Evolutionary conservation across 2,329 filamentous ascomycete genomes (phyloP), one percentile per base, ranked within the genome.

Genomic region (Blastomyces percursus): DNA sequence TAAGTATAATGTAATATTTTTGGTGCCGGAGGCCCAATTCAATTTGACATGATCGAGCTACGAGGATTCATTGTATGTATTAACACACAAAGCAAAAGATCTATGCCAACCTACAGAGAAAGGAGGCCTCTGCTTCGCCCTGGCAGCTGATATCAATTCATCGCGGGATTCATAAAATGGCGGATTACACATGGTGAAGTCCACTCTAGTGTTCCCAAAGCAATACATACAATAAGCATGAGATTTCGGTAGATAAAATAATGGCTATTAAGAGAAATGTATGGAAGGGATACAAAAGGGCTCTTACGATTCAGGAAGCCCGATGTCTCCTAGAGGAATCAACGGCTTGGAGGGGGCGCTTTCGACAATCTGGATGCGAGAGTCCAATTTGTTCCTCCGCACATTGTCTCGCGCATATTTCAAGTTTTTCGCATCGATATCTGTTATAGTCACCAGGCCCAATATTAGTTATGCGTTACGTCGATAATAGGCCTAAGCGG

Each of bases 141-240:
- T 73, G 0, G 89, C 87, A 1, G 87, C 87, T 3, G 78, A 76
- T 2, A 81, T 67, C 74, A 96, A 83, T 59, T 95, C 91, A 5
- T 81, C 75, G 2, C 82, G 77, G 0, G 89, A 91, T n/a, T 80
- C 75, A 77, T 96, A 97, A 76, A 99, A 99, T 0, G 94, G 94
- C 0, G 94, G 94, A 68, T 99, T 99, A 66, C 88, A 93, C 86
- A 97, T 95, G 63, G 84, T 86, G 72, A 97, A 96, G 71, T 93
- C 87, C 52, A 96, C 79, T 2, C 78, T 80, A 11, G 70, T 65
- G 12, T 30, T 35, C 24, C 40, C 48, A 35, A 21, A 48, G 24
- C 6, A 48, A n/a, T 16, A 44, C 12, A 27, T 30, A 27, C 11
- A 19, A 40, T 59, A 5, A 59, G 40, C 27, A 30, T 11, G 21